Percentiles rank a stretch among this genome's conserved stretches.
Evolutionary conservation across 2,329 filamentous ascomycete genomes (phyloP).

Genomic region (Dothideomycetes sp.): DNA sequence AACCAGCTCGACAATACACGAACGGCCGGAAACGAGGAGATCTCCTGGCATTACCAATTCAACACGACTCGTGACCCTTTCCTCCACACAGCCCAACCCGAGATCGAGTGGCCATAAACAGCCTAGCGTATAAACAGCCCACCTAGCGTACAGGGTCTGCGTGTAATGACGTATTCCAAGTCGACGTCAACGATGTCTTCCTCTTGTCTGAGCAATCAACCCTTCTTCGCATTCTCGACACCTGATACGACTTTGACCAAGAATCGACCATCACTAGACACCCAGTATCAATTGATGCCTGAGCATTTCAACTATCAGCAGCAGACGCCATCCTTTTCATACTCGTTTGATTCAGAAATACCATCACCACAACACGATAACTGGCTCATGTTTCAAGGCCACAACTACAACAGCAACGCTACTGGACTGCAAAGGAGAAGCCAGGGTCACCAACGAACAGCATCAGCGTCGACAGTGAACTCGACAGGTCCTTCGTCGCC

Average conservation of each 20-base stretch:
- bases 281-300: conserved; percentile 4
- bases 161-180: conserved; percentile 2
- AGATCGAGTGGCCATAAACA: background rate
- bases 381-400: conserved; percentile 11
- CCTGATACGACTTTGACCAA: background rate
- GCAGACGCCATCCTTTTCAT: background rate
- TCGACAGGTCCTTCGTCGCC: conserved; percentile 38
- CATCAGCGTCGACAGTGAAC: conserved; percentile 32
- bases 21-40: background rate
- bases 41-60: conserved; percentile 8
- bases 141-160: no score
- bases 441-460: conserved; percentile 6
- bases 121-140: no score
- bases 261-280: background rate
- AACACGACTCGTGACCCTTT: conserved; percentile 8
- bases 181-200: conserved; percentile 1
- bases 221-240: background rate
- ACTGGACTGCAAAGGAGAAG: conserved; percentile 5
- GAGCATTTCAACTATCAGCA: conserved; percentile 1
- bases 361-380: background rate
- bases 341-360: conserved; percentile 1
- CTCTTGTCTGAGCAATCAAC: conserved; percentile 9
- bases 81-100: background rate
- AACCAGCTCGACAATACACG: background rate
- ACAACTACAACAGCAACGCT: background rate